Evolutionary conservation across 441 rosid species (phyloP).

Genomic region (Euphorbia corollata): DNA sequence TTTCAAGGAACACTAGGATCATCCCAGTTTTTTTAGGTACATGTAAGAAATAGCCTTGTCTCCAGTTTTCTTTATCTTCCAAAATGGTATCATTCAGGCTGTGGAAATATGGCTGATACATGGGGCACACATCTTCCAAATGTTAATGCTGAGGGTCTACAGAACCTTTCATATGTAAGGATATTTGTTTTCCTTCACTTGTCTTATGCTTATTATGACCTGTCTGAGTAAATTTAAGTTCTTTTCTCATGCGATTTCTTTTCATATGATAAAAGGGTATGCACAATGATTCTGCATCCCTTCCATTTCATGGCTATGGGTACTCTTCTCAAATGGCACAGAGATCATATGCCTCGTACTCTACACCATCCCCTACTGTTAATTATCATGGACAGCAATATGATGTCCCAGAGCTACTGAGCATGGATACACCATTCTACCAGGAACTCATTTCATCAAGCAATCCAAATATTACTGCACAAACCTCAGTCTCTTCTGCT

Average conservation of each 20-base stretch:
- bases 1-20: conserved; percentile 6
- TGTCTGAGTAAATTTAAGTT: conserved; percentile 6
- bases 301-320: conserved; percentile 32
- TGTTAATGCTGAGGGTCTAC: conserved; percentile 31
- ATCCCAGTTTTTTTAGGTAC: neutral
- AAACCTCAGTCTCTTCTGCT: conserved; percentile 27
- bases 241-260: conserved; percentile 10
- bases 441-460: conserved; percentile 31
- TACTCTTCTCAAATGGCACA: conserved; percentile 29
- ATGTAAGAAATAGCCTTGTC: neutral
- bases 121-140: conserved; percentile 30
- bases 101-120: conserved; percentile 34
- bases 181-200: conserved; percentile 18
- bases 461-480: conserved; percentile 22
- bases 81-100: conserved; percentile 28
- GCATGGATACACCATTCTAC: conserved; percentile 27
- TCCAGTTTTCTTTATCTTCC: conserved; percentile 16
- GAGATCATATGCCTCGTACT: conserved; percentile 26
- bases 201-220: conserved; percentile 15
- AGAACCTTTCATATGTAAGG: conserved; percentile 39
- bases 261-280: conserved; percentile 30
- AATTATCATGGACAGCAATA: conserved; percentile 30
- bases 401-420: conserved; percentile 26
- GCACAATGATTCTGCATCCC: conserved; percentile 30
- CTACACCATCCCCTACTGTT: conserved; percentile 23